Evolutionary conservation across 177 flowering plant genomes (phyloP), one percentile per base, ranked within the genome.

Genomic region (Vitis hybrid): DNA sequence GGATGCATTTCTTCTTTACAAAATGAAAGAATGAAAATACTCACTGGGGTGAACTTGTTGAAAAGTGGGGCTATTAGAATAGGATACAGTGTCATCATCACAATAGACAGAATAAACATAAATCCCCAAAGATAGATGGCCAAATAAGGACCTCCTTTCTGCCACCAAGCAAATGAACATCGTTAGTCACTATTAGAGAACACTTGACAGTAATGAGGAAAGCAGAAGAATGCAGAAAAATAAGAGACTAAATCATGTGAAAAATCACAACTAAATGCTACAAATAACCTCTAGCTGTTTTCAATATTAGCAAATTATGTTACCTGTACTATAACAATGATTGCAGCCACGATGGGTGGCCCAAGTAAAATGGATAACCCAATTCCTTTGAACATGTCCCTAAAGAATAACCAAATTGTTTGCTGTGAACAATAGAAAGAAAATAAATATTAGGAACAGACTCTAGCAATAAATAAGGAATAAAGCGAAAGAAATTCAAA

Each of bases 81-180:
- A 15, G 99, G 99, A 72, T 92, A 96, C 5, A 93, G 4, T 18
- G 99, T 93, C 98, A 96, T 89, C 98, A 96, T 93, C 68, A 93
- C 89, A 74, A 96, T 70, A 16, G 97, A 88, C 65, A 96, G 78
- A 68, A 83, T 84, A 81, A 96, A 88, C 90, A 88, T 92, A 74
- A 96, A 96, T 2, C 78, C 92, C 99, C 99, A 96, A 11, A 96
- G 91, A 78, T 96, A 93, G 68, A 96, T 90, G 22, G 99, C 98
- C 84, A 93, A 73, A 80, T 96, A 93, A 29, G 98, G 97, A 59
- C 98, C 99, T 73, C 98, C 97, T 85, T 88, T 93, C 98, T 96
- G 97, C 81, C 88, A 73, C 8, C 73, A 71, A 56, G 26, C 56
- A 71, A 75, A 59, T 58, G 19, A 16, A 69, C 49, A 51, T 51